phyloP scores from a whole-genome alignment of 768 basidiomycete species.

The Dendrothele bispora region DNA sequence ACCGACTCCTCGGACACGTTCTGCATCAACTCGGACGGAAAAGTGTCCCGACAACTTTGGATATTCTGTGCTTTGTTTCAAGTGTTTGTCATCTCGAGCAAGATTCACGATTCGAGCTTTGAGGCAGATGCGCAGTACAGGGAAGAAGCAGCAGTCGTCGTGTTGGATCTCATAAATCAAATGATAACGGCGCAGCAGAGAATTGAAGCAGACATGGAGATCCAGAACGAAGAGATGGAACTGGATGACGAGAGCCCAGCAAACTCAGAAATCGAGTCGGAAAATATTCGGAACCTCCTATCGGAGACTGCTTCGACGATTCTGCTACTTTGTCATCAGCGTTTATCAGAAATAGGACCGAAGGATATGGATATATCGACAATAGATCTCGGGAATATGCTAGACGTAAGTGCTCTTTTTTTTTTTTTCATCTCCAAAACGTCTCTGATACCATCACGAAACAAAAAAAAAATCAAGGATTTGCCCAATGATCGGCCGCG shows the following conservation, averaged over 20 bases:
- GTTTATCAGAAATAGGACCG: not conserved
- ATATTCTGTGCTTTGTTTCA: not conserved
- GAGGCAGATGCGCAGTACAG: not conserved
- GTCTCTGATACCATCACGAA: not conserved
- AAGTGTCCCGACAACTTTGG: slow-evolving; percentile 6
- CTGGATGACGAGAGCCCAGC: not conserved
- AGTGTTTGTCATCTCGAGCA: not conserved
- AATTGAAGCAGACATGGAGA: not conserved
- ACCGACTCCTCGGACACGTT: not conserved
- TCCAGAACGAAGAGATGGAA: not conserved
- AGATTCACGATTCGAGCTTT: not conserved
- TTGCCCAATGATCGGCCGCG: slow-evolving; percentile 35
- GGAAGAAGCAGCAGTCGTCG: not conserved
- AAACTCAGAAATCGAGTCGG: too few species aligned
- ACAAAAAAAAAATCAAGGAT: too few species aligned
- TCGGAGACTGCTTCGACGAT: not conserved
- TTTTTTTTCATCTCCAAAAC: slow-evolving; percentile 6
- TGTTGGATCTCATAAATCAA: not conserved
- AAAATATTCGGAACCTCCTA: too few species aligned
- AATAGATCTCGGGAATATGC: slow-evolving; percentile 2
- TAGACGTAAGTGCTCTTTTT: slow-evolving; percentile 5
- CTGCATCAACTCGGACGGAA: slow-evolving; percentile 7
- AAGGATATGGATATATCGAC: not conserved
- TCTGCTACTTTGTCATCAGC: not conserved
- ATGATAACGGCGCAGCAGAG: not conserved